A percentile compares a stretch with the other conserved stretches of the same genome.
phyloP scores from a whole-genome alignment of 2,329 filamentous ascomycete species.

The Lasiodiplodia sp. region DNA sequence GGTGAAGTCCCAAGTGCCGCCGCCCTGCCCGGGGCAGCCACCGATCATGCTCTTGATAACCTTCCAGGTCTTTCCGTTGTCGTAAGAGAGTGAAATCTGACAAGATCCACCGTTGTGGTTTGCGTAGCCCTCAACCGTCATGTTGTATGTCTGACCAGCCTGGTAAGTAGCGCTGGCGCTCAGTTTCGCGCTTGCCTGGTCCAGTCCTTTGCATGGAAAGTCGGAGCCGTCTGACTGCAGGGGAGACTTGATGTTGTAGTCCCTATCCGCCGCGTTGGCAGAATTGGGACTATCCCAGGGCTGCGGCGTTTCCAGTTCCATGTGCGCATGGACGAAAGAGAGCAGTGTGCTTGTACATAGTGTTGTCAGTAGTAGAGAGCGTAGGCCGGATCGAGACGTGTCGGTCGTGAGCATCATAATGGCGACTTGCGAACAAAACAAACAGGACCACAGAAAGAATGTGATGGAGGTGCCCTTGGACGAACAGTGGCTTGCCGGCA shows the following conservation, averaged over 20 bases:
- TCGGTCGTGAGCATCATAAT: constrained; percentile 16
- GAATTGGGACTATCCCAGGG: constrained; percentile 61
- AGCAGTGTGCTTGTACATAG: constrained; percentile 19
- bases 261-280: constrained; percentile 56
- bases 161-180: constrained; percentile 66
- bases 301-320: constrained; percentile 64
- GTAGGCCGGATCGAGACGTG: constrained; percentile 7
- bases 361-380: constrained; percentile 22
- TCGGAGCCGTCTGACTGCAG: constrained; percentile 66
- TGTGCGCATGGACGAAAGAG: constrained; percentile 50
- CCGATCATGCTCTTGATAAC: constrained; percentile 71
- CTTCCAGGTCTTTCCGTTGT: constrained; percentile 72
- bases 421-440: constrained; percentile 16
- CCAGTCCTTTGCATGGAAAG: constrained; percentile 79
- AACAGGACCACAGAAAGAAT: constrained; percentile 19
- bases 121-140: constrained; percentile 68
- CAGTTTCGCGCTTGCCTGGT: constrained; percentile 45
- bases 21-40: constrained; percentile 58
- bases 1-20: constrained; percentile 67
- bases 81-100: constrained; percentile 77
- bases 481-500: constrained; percentile 1
- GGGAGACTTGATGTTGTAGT: constrained; percentile 77
- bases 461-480: constrained; percentile 11
- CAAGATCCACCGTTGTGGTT: constrained; percentile 76
- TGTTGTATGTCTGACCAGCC: constrained; percentile 67